Evolutionary conservation across 768 basidiomycete genomes (phyloP).

Genomic region (Lepiota subincarnata): DNA sequence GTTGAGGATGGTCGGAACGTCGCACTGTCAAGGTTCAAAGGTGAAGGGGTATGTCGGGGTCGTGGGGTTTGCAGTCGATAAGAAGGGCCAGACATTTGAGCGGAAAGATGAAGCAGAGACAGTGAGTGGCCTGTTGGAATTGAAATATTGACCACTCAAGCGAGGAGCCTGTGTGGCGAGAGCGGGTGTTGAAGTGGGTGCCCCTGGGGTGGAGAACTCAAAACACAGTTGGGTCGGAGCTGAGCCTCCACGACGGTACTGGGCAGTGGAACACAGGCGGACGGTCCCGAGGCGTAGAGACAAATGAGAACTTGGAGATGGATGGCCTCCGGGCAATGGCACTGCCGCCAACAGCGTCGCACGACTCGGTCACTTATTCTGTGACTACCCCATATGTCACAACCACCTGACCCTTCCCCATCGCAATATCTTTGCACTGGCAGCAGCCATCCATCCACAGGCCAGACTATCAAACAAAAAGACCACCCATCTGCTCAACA

Average conservation of each 20-base stretch:
- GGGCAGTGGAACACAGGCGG: not conserved
- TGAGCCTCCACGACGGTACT: not conserved
- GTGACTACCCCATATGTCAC: not conserved
- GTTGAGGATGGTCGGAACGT: slow-evolving; percentile 39
- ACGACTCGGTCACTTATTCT: not conserved
- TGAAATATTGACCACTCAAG: not conserved
- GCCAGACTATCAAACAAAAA: not conserved
- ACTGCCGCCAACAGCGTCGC: slow-evolving; percentile 1
- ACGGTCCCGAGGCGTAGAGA: not conserved
- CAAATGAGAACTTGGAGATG: not conserved
- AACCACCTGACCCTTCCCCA: slow-evolving; percentile 1
- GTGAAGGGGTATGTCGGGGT: slow-evolving; percentile 57
- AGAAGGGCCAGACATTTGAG: slow-evolving; percentile 53
- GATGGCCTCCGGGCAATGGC: slow-evolving; percentile 2
- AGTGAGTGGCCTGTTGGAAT: not conserved
- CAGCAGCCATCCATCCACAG: no score
- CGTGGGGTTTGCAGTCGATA: slow-evolving; percentile 65
- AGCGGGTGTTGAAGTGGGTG: no score
- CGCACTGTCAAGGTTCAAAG: slow-evolving; percentile 50
- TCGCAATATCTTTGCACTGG: not conserved
- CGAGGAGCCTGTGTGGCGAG: not conserved
- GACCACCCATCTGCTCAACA: no score
- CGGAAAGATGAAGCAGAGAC: slow-evolving; percentile 20
- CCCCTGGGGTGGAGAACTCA: no score
- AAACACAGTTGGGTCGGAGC: no score